A percentile compares a stretch with the other conserved stretches of the same genome.
These are phyloP conservation scores for Blastobotrys ciferrii DNA, from an alignment of 1,139 yeast species.

Conservation along the genomic window DNA sequence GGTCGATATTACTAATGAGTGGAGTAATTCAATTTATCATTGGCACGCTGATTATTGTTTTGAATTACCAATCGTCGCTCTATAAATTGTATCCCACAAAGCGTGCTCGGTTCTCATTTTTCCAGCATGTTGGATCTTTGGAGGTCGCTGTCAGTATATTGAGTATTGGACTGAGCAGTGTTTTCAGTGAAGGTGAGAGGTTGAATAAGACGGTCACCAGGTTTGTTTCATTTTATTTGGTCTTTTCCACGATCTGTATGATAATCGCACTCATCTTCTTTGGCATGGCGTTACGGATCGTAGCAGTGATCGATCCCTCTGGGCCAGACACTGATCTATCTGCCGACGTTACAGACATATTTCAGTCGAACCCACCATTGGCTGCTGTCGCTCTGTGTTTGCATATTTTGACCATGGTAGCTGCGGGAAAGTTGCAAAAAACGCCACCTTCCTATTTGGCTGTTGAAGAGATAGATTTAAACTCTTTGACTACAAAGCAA, in stretches of 20 bases:
- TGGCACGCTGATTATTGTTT: constrained; percentile 20
- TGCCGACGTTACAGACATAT: not conserved
- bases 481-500: constrained; percentile 35
- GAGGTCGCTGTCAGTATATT: constrained; percentile 26
- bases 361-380: constrained; percentile 30
- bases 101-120: constrained; percentile 17
- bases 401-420: constrained; percentile 24
- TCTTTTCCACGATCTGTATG: constrained; percentile 19
- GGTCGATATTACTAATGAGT: constrained; percentile 26
- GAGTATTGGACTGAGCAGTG: constrained; percentile 28
- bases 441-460: constrained; percentile 33
- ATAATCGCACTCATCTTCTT: constrained; percentile 27
- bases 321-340: too few species aligned
- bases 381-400: constrained; percentile 26
- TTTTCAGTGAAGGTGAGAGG: constrained; percentile 31
- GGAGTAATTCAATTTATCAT: constrained; percentile 30
- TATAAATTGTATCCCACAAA: not conserved
- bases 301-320: not conserved
- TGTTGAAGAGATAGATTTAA: constrained; percentile 41
- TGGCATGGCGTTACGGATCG: constrained; percentile 20
- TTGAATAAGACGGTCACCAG: constrained; percentile 26
- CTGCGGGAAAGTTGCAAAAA: constrained; percentile 25
- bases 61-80: constrained; percentile 14
- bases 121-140: constrained; percentile 25
- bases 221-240: constrained; percentile 25